Percentiles rank a stretch among this genome's conserved stretches.
phyloP scores from a whole-genome alignment of 1,284 basidiomycete species.

The Anthracocystis setariae region DNA sequence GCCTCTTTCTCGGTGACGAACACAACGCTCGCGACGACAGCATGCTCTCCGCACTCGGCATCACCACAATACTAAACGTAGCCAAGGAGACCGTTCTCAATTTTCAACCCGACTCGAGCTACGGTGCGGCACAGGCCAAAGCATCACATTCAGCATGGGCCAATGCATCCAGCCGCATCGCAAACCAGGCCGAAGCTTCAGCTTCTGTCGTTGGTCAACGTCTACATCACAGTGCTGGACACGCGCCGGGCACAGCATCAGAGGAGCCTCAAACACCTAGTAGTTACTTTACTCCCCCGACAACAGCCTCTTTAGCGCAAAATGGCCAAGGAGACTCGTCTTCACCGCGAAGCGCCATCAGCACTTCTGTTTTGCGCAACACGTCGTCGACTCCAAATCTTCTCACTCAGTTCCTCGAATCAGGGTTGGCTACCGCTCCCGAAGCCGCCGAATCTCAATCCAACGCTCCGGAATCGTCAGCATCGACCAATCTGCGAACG shows the following conservation, averaged over 20 bases:
- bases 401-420: slow-evolving; percentile 34
- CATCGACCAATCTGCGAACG: slow-evolving; percentile 20
- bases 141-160: slow-evolving; percentile 19
- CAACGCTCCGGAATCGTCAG: slow-evolving; percentile 1
- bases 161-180: slow-evolving; percentile 5
- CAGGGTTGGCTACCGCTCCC: slow-evolving; percentile 7
- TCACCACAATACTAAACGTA: slow-evolving; percentile 88
- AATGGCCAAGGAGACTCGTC: slow-evolving; percentile 8
- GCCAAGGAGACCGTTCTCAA: slow-evolving; percentile 74
- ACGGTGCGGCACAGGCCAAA: slow-evolving; percentile 3
- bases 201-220: not conserved
- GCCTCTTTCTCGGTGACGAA: slow-evolving; percentile 91
- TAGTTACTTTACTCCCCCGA: slow-evolving; percentile 40
- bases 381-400: slow-evolving; percentile 61
- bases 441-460: not conserved
- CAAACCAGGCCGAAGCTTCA: not conserved
- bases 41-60: slow-evolving; percentile 77
- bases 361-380: slow-evolving; percentile 46
- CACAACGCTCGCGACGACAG: slow-evolving; percentile 86
- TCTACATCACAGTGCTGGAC: slow-evolving; percentile 4
- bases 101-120: slow-evolving; percentile 17
- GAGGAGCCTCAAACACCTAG: slow-evolving; percentile 26
- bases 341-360: slow-evolving; percentile 32
- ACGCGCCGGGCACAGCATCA: not conserved
- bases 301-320: slow-evolving; percentile 23